A percentile compares a stretch with the other conserved stretches of the same genome.
Conservation (phyloP, 495 filamentous ascomycete genomes). For the Haplographium delicatum region DNA sequence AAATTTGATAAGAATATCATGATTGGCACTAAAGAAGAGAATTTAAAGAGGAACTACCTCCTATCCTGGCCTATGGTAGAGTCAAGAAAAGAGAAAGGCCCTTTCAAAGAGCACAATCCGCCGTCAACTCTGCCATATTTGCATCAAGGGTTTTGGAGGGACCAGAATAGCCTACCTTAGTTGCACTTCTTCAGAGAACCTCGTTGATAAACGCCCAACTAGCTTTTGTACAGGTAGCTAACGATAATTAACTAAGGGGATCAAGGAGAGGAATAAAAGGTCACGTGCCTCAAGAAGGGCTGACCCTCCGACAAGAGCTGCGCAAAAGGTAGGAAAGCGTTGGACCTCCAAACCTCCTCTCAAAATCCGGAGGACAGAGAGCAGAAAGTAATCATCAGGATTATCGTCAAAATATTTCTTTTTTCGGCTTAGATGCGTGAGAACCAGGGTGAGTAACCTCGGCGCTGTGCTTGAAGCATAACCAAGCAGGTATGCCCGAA, state of each 20-base stretch:
- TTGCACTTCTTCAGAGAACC: constrained; percentile 27
- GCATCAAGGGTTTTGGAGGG: not conserved
- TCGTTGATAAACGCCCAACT: constrained; percentile 22
- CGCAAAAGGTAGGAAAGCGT: constrained; percentile 81
- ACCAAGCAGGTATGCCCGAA: constrained; percentile 70
- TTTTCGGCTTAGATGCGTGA: constrained; percentile 43
- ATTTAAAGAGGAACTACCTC: no score
- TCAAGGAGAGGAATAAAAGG: not conserved
- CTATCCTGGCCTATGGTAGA: no score
- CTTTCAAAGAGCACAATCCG: not conserved
- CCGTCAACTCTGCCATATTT: no score
- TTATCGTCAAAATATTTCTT: constrained; percentile 37
- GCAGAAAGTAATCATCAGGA: constrained; percentile 33
- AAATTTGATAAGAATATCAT: not conserved
- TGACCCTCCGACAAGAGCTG: constrained; percentile 66
- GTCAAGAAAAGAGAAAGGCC: not conserved
- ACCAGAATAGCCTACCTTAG: constrained; percentile 26
- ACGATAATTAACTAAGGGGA: not conserved
- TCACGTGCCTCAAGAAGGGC: constrained; percentile 60
- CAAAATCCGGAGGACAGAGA: constrained; percentile 38
- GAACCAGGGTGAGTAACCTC: constrained; percentile 52
- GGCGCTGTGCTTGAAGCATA: constrained; percentile 69
- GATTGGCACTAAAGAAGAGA: no score
- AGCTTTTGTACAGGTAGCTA: constrained; percentile 30
- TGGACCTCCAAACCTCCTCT: constrained; percentile 43